These are phyloP conservation scores for Colletotrichum karsti DNA, from an alignment of 2,329 filamentous ascomycete species.

Conservation along the genomic window DNA sequence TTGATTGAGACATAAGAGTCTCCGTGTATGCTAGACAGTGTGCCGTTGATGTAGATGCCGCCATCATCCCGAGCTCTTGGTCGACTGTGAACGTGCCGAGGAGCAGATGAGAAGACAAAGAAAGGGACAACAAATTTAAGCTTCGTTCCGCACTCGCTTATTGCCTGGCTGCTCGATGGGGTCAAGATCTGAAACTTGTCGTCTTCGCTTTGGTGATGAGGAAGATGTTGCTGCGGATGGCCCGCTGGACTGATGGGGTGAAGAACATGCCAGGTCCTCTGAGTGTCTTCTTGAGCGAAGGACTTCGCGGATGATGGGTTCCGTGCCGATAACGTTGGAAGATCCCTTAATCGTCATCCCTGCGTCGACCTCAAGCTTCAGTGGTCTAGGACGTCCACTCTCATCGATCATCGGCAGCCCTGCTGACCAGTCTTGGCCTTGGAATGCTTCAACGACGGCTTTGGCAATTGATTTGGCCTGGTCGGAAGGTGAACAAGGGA, in stretches of 20 bases:
- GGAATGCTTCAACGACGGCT: slow-evolving; percentile 53
- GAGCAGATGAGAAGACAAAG: no score
- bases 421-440: slow-evolving; percentile 45
- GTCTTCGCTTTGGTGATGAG: slow-evolving; percentile 17
- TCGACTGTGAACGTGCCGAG: not conserved
- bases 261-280: not conserved
- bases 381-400: slow-evolving; percentile 49
- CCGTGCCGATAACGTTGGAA: slow-evolving; percentile 53
- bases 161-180: slow-evolving; percentile 19
- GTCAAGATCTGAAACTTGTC: slow-evolving; percentile 30
- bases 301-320: slow-evolving; percentile 37
- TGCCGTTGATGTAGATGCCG: no score
- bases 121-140: not conserved
- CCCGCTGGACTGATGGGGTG: not conserved
- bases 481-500: slow-evolving; percentile 46
- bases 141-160: slow-evolving; percentile 35
- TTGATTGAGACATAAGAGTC: no score
- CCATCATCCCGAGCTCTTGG: no score
- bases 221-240: not conserved
- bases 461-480: slow-evolving; percentile 52
- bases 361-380: slow-evolving; percentile 54
- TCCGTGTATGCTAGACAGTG: no score
- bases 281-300: slow-evolving; percentile 31
- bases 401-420: slow-evolving; percentile 57
- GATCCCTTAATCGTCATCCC: slow-evolving; percentile 53